Base-by-base conservation (phyloP, 352 stramenopile species). In the Phytophthora pisi region DNA sequence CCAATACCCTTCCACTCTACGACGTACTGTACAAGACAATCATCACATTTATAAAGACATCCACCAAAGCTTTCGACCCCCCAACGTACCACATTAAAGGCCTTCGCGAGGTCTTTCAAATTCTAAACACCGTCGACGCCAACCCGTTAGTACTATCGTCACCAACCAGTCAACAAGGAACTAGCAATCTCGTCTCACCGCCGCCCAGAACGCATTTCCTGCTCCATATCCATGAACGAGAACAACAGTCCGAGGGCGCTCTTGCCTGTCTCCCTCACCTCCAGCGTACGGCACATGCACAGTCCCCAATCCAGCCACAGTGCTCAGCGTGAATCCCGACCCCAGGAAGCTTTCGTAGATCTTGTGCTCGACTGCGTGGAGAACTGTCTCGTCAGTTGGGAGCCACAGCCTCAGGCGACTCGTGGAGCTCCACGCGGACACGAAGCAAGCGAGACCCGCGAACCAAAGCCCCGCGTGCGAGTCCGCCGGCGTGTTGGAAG, bases 1-100 rank as follows among this genome's bases (percentile, higher is more conserved):
- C 84, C 84, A 23, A 89, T 88, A 15, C 82, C 84, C 50, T 86
- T 87, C 84, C 84, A 92, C 46, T 92, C 84, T 30, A 92, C 84
- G 15, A 82, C 78, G 67, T 90, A 90, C 84, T 91, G 31, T 46
- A 50, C 20, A 28, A 28, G 20, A 51, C 9, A 18, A 13, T 18
- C 3, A 66, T 36, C 13, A 13, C 65, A 28, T 52, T 3, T 30
- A 26, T 47, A 61, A 45, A 51, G 9, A 50, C 2, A 2, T 24
- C 9, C 28, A 31, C 0, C 1, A 15, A 55, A 46, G 20, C 20
- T 20, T 20, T 5, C 28, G 50, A 8, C 7, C 13, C 2, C 24
- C 30, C 5, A 15, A 59, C 81, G 11, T 57, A 91, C 83, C 68
- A 92, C 76, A 53, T 90, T 77, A 56, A 89, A 92, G 24, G 61